Evolutionary conservation across 2,329 filamentous ascomycete genomes (phyloP).

Genomic region (Aspergillus piperis): DNA sequence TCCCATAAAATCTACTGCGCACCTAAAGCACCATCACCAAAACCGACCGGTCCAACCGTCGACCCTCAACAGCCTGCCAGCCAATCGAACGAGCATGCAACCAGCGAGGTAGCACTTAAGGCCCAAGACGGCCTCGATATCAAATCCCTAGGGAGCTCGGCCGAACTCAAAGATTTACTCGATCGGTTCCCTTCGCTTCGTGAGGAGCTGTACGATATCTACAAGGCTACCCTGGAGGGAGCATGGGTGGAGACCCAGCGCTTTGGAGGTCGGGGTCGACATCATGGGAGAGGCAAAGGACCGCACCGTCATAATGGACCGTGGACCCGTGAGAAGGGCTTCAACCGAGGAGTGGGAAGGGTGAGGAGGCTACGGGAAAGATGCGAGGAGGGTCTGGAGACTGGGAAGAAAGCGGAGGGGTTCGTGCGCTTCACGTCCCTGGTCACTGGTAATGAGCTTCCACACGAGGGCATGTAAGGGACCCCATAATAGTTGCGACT

Average conservation of each 20-base stretch:
- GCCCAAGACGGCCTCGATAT: constrained; percentile 12
- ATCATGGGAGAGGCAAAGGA: constrained; percentile 30
- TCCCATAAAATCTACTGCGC: constrained; percentile 47
- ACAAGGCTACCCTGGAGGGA: constrained; percentile 42
- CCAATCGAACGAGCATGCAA: constrained; percentile 12
- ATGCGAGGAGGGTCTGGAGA: constrained; percentile 38
- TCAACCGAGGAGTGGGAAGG: constrained; percentile 44
- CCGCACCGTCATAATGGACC: constrained; percentile 34
- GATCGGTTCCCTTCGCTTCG: constrained; percentile 42
- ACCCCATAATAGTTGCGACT: neutral
- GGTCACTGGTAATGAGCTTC: constrained; percentile 26
- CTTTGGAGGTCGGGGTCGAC: constrained; percentile 25
- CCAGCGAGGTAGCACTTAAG: constrained; percentile 7
- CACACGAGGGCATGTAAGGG: constrained; percentile 11
- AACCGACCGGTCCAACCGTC: constrained; percentile 17
- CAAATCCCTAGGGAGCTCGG: constrained; percentile 28
- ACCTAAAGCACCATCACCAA: constrained; percentile 28
- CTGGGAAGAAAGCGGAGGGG: constrained; percentile 35
- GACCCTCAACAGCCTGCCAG: constrained; percentile 11
- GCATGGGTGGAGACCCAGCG: constrained; percentile 41
- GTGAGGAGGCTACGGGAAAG: constrained; percentile 40
- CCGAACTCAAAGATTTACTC: constrained; percentile 42
- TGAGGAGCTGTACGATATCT: constrained; percentile 45
- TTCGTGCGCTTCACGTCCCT: constrained; percentile 41
- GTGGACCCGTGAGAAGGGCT: constrained; percentile 47